Evolutionary conservation across 2,329 filamentous ascomycete species (phyloP), one percentile per base, ranked within the genome.

Genomic region (Pseudogymnoascus sp.): DNA sequence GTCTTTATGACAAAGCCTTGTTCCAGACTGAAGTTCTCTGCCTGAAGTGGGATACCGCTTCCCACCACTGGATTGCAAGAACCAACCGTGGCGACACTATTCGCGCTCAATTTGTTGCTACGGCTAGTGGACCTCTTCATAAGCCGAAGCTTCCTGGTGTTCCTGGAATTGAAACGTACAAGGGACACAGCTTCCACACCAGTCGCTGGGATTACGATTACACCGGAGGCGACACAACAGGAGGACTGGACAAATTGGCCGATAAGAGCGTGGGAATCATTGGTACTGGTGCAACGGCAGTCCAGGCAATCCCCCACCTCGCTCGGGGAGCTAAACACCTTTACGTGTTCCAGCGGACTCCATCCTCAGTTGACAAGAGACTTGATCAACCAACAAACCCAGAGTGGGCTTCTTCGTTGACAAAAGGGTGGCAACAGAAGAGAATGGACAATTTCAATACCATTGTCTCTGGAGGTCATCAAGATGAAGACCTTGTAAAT

Each of bases 341-440:
- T 5, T 63, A 63, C n/a, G 59, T 63, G n/a, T 42, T 63, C 25
- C 81, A 84, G 66, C 77, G 81, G 3, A 84, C 82, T 2, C 81
- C 81, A 4, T 74, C 76, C 1, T 70, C 59, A 0, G 72, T 80
- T 2, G 73, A 72, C 15, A 66, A 67, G 21, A 74, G 78, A 7
- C 73, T 67, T 8, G 73, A 79, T 60, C 66, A 69, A 8, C 61
- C 69, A 1, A 81, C 77, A 0, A 75, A 81, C 44, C 71, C 71
- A 0, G 71, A 73, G 7, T 72, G 76, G 60, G 31, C 60, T 13
- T 59, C 64, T 63, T 41, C 65, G 61, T 15, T 65, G 5, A 63
- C 68, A 7, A 66, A 69, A 1, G 81, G 81, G 5, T 85, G 83
- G 83, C 79, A 81, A 65, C 65, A 66, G 10, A 72, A 75, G 42